phyloP scores from a whole-genome alignment of 1,284 basidiomycete species.

The Ustilago shanxiensis region DNA sequence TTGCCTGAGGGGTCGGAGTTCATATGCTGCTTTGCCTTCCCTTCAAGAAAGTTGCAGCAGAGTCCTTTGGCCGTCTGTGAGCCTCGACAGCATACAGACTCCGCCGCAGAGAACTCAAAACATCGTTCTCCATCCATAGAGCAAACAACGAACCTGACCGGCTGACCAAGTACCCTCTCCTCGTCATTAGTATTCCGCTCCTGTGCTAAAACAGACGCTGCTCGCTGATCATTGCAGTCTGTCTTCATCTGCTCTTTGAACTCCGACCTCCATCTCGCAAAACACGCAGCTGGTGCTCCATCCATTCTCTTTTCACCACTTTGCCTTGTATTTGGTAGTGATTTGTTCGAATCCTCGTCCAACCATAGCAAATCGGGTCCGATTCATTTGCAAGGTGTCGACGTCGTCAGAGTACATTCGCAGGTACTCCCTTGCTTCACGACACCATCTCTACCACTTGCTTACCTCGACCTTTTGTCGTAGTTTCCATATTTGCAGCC shows the following conservation, averaged over 20 bases:
- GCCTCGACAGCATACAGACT: background rate
- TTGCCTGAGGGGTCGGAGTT: conserved; percentile 10
- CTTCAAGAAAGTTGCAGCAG: background rate
- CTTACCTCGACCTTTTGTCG: background rate
- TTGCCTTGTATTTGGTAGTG: background rate
- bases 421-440: background rate
- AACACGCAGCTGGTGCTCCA: conserved; percentile 17
- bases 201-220: background rate
- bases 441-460: conserved; percentile 10
- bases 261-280: conserved; percentile 35
- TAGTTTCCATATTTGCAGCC: background rate
- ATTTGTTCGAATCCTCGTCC: background rate
- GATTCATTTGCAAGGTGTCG: conserved; percentile 10
- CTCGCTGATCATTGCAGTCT: background rate
- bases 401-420: background rate
- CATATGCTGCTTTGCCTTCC: background rate
- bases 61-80: background rate
- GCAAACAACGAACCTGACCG: background rate
- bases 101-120: conserved; percentile 1
- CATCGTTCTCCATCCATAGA: background rate
- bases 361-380: conserved; percentile 27
- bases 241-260: conserved; percentile 13
- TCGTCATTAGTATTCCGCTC: background rate
- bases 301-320: background rate
- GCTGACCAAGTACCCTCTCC: background rate